phyloP scores from a whole-genome alignment of 2,329 filamentous ascomycete genomes.

The Chaetomium strumarium region DNA sequence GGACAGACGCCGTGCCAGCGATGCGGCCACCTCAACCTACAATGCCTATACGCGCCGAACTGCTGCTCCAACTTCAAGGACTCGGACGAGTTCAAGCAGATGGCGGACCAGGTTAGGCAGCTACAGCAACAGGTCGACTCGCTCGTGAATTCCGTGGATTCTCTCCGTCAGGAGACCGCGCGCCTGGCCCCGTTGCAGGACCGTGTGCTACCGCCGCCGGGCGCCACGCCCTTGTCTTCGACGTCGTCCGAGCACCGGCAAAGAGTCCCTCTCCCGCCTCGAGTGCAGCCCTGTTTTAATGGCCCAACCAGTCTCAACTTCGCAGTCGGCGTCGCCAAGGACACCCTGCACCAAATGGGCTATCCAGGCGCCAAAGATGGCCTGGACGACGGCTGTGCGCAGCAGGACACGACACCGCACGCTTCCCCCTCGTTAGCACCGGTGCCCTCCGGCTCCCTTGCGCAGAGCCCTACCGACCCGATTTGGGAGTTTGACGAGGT shows the following conservation, averaged over 20 bases:
- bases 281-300: slow-evolving; percentile 60
- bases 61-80: slow-evolving; percentile 79
- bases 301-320: slow-evolving; percentile 83
- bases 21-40: slow-evolving; percentile 61
- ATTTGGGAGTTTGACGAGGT: slow-evolving; percentile 72
- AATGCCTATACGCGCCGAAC: slow-evolving; percentile 61
- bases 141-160: slow-evolving; percentile 66
- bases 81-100: slow-evolving; percentile 80
- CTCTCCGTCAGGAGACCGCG: slow-evolving; percentile 53
- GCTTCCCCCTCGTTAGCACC: slow-evolving; percentile 31
- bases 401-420: slow-evolving; percentile 28
- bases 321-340: slow-evolving; percentile 80
- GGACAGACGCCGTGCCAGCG: slow-evolving; percentile 62
- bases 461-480: slow-evolving; percentile 52
- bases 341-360: slow-evolving; percentile 82
- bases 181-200: slow-evolving; percentile 42
- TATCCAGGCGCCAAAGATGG: slow-evolving; percentile 61
- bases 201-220: slow-evolving; percentile 33
- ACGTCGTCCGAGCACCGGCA: slow-evolving; percentile 34
- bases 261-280: slow-evolving; percentile 42
- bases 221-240: slow-evolving; percentile 37
- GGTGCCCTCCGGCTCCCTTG: slow-evolving; percentile 33
- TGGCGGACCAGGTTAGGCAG: slow-evolving; percentile 65
- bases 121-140: slow-evolving; percentile 81
- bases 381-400: slow-evolving; percentile 53